These are phyloP conservation scores for Hanseniaspora sp. DNA, from an alignment of 1,139 yeast species.

Conservation along the genomic window DNA sequence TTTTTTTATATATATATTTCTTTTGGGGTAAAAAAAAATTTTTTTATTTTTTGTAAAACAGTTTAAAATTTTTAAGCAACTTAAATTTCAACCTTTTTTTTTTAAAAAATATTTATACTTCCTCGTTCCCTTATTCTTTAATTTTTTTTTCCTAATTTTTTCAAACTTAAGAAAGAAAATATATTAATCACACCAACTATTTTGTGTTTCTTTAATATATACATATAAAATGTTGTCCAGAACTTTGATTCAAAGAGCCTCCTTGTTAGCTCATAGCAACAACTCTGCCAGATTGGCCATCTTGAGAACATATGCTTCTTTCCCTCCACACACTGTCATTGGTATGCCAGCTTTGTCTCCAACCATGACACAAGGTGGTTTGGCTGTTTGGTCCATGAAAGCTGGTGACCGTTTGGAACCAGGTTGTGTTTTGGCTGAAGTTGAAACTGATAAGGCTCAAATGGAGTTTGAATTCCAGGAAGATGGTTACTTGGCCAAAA, in stretches of 20 bases:
- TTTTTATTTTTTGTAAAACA: neutral
- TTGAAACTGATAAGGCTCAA: constrained; percentile 96
- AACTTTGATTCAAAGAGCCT: constrained; percentile 18
- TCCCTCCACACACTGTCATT: constrained; percentile 53
- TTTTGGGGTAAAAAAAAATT: neutral
- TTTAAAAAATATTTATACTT: neutral
- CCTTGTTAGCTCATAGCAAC: constrained; percentile 24
- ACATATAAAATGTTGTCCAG: constrained; percentile 19
- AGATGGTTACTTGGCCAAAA: constrained; percentile 90
- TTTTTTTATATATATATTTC: neutral
- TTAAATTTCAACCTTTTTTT: neutral
- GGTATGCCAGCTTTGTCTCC: constrained; percentile 86
- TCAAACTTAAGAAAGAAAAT: no score
- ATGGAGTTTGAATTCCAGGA: constrained; percentile 99
- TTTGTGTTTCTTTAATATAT: neutral
- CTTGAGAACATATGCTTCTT: constrained; percentile 31
- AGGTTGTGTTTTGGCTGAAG: constrained; percentile 91
- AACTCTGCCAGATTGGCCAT: constrained; percentile 21
- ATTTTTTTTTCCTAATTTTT: no score
- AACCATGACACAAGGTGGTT: constrained; percentile 92
- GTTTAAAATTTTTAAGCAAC: no score
- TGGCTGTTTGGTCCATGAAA: constrained; percentile 77
- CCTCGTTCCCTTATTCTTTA: no score
- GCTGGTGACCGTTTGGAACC: constrained; percentile 80
- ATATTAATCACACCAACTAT: neutral